Base-by-base conservation (phyloP, 345 rosid species). In the Murraya koenigii region DNA sequence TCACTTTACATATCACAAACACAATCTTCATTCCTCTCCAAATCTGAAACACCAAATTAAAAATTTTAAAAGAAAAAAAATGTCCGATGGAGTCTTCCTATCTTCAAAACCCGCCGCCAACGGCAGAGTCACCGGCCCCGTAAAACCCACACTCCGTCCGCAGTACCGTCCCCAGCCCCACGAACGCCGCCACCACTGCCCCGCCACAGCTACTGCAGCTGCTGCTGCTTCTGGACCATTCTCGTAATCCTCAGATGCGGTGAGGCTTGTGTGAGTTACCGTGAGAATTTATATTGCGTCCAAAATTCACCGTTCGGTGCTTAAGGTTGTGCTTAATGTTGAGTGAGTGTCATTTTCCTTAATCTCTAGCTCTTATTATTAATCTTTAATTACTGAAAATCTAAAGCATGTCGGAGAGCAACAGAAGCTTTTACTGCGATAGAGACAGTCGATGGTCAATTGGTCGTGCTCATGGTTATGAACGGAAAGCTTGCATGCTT, bases 221-320 rank as follows among this genome's bases (percentile, higher is more conserved):
- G 99, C 76, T 91, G 87, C 71, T 92, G 93, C 85, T 94, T 94
- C 87, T 96, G 99, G 99, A 78, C 89, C 32, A 79, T 92, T 39
- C 89, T 96, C 36, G 9, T 87, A 23, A 9, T 92, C 64, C 89
- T 96, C 17, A 66, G n/a, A n/a, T n/a, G n/a, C n/a, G n/a, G n/a
- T n/a, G n/a, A n/a, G n/a, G n/a, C n/a, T n/a, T n/a, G n/a, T n/a
- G n/a, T n/a, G n/a, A n/a, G n/a, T n/a, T n/a, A n/a, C n/a, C n/a
- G n/a, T n/a, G n/a, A n/a, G n/a, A n/a, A n/a, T n/a, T n/a, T n/a
- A n/a, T n/a, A n/a, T n/a, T n/a, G n/a, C n/a, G n/a, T n/a, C n/a
- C n/a, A n/a, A n/a, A n/a, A n/a, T n/a, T n/a, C n/a, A n/a, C n/a
- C n/a, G n/a, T n/a, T n/a, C n/a, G n/a, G n/a, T n/a, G n/a, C n/a